phyloP scores from a whole-genome alignment of 768 basidiomycete species.

The Boletus sp. region DNA sequence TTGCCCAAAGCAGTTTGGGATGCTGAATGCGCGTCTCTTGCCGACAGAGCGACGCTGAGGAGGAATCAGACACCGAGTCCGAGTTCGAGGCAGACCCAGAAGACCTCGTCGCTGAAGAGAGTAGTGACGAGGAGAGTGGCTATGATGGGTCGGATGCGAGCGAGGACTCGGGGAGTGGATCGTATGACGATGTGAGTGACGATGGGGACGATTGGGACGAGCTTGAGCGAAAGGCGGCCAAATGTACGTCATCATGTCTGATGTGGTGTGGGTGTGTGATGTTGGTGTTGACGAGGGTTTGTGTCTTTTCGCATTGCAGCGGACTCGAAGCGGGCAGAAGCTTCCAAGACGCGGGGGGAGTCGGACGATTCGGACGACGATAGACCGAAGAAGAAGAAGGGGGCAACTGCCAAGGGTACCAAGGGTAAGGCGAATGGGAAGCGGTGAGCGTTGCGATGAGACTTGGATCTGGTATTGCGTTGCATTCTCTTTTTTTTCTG shows the following conservation, averaged over 20 bases:
- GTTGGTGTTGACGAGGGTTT: background rate
- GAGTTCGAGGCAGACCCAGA: constrained; percentile 57
- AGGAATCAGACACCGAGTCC: constrained; percentile 63
- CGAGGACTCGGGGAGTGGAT: constrained; percentile 60
- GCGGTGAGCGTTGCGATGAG: constrained; percentile 29
- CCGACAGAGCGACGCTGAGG: constrained; percentile 55
- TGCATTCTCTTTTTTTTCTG: background rate
- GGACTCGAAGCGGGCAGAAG: constrained; percentile 47
- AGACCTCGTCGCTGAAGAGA: constrained; percentile 39
- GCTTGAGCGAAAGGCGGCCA: constrained; percentile 86
- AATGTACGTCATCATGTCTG: constrained; percentile 47
- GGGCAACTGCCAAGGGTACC: constrained; percentile 15
- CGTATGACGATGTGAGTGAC: constrained; percentile 61
- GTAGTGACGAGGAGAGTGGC: constrained; percentile 52
- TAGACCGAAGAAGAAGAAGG: constrained; percentile 45
- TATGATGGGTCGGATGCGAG: constrained; percentile 52
- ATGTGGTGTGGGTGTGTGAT: background rate
- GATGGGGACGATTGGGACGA: constrained; percentile 96
- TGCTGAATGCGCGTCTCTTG: constrained; percentile 37
- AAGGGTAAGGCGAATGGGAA: constrained; percentile 43
- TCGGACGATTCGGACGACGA: constrained; percentile 54
- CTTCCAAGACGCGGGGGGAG: constrained; percentile 37
- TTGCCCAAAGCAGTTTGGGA: background rate
- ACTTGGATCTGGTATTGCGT: background rate
- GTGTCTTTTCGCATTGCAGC: constrained; percentile 28